Percentiles rank a stretch among this genome's conserved stretches.
These are phyloP conservation scores for Medicago ruthenica DNA, from an alignment of 306 rosid genomes.

Conservation along the genomic window DNA sequence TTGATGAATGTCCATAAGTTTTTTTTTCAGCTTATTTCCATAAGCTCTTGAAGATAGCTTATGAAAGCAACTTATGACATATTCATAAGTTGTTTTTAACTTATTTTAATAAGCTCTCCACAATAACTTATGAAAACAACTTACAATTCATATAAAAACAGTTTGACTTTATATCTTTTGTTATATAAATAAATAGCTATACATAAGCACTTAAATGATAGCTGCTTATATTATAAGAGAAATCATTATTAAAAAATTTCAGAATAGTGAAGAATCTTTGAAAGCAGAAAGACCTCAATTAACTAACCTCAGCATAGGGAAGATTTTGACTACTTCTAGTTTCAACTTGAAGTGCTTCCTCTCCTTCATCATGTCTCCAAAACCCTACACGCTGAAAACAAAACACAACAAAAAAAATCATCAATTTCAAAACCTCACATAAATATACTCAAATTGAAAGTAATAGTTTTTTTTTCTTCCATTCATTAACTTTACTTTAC, in stretches of 20 bases:
- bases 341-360: conserved; percentile 46
- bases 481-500: conserved; percentile 43
- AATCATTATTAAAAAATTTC: conserved; percentile 12
- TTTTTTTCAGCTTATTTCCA: no score
- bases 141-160: no score
- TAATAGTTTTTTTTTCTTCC: not conserved
- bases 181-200: not conserved
- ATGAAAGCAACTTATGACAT: no score
- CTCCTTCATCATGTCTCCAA: conserved; percentile 47
- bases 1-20: no score
- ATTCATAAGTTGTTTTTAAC: no score
- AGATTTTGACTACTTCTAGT: conserved; percentile 40
- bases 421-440: conserved; percentile 2
- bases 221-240: not conserved
- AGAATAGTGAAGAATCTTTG: not conserved
- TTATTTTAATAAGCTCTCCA: no score
- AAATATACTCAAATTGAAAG: not conserved
- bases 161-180: not conserved
- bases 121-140: no score
- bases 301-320: conserved; percentile 48
- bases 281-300: not conserved
- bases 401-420: not conserved
- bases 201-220: not conserved
- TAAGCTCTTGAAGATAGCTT: no score
- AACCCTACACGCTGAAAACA: conserved; percentile 44